These are phyloP conservation scores for Hirsutella rhossiliensis DNA, from an alignment of 2,329 filamentous ascomycete genomes.

Conservation along the genomic window DNA sequence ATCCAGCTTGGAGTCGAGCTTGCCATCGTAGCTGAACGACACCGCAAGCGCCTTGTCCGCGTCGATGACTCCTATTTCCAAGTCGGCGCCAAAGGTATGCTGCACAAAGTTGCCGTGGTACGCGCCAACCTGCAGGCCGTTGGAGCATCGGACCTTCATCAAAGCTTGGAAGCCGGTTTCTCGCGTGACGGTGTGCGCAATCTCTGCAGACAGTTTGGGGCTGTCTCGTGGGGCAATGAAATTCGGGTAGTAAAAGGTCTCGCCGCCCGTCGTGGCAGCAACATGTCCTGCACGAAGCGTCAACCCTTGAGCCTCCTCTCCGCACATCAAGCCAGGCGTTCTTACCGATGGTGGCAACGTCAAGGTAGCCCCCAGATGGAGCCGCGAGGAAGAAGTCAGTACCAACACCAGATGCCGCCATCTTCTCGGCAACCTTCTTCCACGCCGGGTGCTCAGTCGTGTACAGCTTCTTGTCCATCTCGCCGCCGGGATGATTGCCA, in stretches of 20 bases:
- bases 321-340: background rate
- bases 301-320: conserved; percentile 3
- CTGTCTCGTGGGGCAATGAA: conserved; percentile 82
- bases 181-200: conserved; percentile 73
- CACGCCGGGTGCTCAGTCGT: conserved; percentile 81
- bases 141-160: conserved; percentile 98
- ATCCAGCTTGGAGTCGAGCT: conserved; percentile 91
- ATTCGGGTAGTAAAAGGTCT: conserved; percentile 94
- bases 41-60: conserved; percentile 88
- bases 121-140: conserved; percentile 82
- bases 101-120: conserved; percentile 97
- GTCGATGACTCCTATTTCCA: conserved; percentile 87
- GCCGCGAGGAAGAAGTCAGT: conserved; percentile 92
- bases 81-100: conserved; percentile 85
- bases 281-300: conserved; percentile 51
- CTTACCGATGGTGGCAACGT: conserved; percentile 81
- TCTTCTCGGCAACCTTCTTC: conserved; percentile 75
- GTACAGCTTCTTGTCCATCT: conserved; percentile 85
- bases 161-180: conserved; percentile 92
- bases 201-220: conserved; percentile 71
- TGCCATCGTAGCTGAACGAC: conserved; percentile 90
- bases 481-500: conserved; percentile 71
- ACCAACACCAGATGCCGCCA: conserved; percentile 78
- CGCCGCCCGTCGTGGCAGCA: conserved; percentile 79
- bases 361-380: conserved; percentile 80